Evolutionary conservation across 768 basidiomycete species (phyloP).

Genomic region (Atractiella rhizophila): DNA sequence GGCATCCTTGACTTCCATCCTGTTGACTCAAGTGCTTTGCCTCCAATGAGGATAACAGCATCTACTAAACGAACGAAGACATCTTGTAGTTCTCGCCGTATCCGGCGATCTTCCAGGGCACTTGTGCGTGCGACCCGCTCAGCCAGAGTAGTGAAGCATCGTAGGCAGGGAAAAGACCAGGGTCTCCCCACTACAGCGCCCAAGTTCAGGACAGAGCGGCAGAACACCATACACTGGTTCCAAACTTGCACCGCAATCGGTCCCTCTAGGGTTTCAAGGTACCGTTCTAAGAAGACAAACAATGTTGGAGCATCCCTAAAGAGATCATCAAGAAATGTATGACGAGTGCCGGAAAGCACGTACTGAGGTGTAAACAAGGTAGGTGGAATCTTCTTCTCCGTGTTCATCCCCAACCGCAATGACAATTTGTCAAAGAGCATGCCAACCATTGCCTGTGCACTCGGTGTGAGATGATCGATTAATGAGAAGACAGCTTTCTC

Average conservation of each 20-base stretch:
- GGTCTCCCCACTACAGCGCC: constrained; percentile 27
- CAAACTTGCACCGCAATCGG: constrained; percentile 83
- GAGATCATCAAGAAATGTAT: neutral
- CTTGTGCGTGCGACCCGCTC: constrained; percentile 70
- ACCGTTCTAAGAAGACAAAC: constrained; percentile 74
- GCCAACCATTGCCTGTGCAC: constrained; percentile 61
- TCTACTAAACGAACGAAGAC: constrained; percentile 66
- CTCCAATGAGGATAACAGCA: constrained; percentile 43
- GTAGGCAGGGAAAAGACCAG: constrained; percentile 19
- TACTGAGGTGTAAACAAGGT: too few species aligned
- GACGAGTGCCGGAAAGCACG: too few species aligned
- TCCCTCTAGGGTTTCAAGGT: constrained; percentile 57
- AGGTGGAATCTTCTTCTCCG: too few species aligned
- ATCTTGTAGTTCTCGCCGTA: constrained; percentile 81
- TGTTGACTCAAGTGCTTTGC: constrained; percentile 37
- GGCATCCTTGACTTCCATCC: constrained; percentile 6
- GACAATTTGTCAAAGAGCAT: constrained; percentile 66
- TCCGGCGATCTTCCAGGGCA: constrained; percentile 63
- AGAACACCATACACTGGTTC: constrained; percentile 47
- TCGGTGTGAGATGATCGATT: constrained; percentile 55
- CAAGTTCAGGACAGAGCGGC: constrained; percentile 42
- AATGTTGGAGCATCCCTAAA: constrained; percentile 40
- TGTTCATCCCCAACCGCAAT: too few species aligned
- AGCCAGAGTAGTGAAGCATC: constrained; percentile 49
- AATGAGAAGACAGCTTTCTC: constrained; percentile 46